A percentile compares a stretch with the other conserved stretches of the same genome.
phyloP scores from a whole-genome alignment of 768 basidiomycete species.

The Austroboletus eburneus region DNA sequence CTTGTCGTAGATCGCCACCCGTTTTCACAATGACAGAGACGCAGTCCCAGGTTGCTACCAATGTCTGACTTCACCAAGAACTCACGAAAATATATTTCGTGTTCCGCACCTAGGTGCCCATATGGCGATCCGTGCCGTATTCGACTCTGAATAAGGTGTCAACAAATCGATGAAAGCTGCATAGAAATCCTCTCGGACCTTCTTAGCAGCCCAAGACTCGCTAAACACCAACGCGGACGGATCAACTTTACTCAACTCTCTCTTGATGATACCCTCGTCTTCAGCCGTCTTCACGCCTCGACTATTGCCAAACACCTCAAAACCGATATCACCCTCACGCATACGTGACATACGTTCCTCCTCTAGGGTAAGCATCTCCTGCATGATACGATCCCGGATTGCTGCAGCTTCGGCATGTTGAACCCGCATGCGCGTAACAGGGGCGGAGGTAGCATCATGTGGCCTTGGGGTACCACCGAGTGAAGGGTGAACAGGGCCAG shows the following conservation, averaged over 20 bases:
- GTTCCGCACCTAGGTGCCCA: slow-evolving; percentile 76
- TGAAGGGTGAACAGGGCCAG: slow-evolving; percentile 30
- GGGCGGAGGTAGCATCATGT: slow-evolving; percentile 27
- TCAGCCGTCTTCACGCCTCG: slow-evolving; percentile 64
- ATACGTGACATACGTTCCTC: slow-evolving; percentile 96
- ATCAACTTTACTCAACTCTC: slow-evolving; percentile 91
- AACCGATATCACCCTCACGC: slow-evolving; percentile 66
- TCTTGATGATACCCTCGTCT: slow-evolving; percentile 90
- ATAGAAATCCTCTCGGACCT: slow-evolving; percentile 43
- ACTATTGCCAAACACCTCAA: slow-evolving; percentile 43
- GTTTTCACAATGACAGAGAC: slow-evolving; percentile 98
- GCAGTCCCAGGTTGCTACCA: slow-evolving; percentile 75
- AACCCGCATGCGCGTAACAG: slow-evolving; percentile 60
- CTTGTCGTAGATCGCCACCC: slow-evolving; percentile 93
- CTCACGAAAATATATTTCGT: slow-evolving; percentile 4
- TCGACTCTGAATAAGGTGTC: slow-evolving; percentile 46
- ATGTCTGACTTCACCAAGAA: slow-evolving; percentile 7
- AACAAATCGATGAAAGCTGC: not conserved
- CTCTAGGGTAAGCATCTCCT: slow-evolving; percentile 95
- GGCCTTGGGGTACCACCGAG: slow-evolving; percentile 21
- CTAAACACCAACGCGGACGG: slow-evolving; percentile 95
- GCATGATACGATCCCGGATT: slow-evolving; percentile 95
- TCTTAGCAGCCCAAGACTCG: slow-evolving; percentile 93
- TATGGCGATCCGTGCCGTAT: slow-evolving; percentile 94
- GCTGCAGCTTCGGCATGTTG: slow-evolving; percentile 81